A percentile compares a stretch with the other conserved stretches of the same genome.
Evolutionary conservation across 257 asterid species (phyloP).

Genomic region (Gentiana macrophylla): DNA sequence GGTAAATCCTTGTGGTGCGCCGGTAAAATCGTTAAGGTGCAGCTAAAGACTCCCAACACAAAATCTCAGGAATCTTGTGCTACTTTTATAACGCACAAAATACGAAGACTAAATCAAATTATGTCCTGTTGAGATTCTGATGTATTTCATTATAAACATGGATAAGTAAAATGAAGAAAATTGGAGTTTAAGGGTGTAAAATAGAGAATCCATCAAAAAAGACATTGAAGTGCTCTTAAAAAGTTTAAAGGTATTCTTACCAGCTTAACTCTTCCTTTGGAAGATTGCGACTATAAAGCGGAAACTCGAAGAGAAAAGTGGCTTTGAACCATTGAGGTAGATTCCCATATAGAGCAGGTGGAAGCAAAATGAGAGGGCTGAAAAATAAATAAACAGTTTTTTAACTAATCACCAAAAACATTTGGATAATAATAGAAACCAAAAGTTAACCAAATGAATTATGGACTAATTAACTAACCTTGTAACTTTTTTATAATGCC

Average conservation of each 20-base stretch:
- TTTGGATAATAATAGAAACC: background rate
- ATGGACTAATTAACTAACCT: conserved; percentile 34
- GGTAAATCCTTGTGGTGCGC: too few relatives aligned
- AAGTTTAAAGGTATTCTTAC: conserved; percentile 20
- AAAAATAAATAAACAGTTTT: conserved; percentile 1
- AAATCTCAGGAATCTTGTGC: too few relatives aligned
- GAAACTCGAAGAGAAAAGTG: conserved; percentile 69
- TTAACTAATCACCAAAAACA: too few relatives aligned
- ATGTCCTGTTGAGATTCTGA: too few relatives aligned
- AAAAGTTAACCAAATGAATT: conserved; percentile 2
- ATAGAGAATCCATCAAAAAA: too few relatives aligned
- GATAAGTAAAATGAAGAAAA: background rate
- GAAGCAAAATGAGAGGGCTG: conserved; percentile 88
- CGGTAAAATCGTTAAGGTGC: too few relatives aligned
- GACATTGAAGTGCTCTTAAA: too few relatives aligned
- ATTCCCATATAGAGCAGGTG: conserved; percentile 58
- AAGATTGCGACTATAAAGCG: conserved; percentile 67
- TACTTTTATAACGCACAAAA: too few relatives aligned
- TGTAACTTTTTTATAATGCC: conserved; percentile 62
- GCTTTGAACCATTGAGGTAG: conserved; percentile 69
- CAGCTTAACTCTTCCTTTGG: conserved; percentile 56
- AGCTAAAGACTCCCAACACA: too few relatives aligned
- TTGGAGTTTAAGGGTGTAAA: background rate
- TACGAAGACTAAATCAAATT: too few relatives aligned
- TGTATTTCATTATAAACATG: too few relatives aligned